These are phyloP conservation scores for Leucosporidium creatinivorum DNA, from an alignment of 768 basidiomycete species.

Conservation along the genomic window DNA sequence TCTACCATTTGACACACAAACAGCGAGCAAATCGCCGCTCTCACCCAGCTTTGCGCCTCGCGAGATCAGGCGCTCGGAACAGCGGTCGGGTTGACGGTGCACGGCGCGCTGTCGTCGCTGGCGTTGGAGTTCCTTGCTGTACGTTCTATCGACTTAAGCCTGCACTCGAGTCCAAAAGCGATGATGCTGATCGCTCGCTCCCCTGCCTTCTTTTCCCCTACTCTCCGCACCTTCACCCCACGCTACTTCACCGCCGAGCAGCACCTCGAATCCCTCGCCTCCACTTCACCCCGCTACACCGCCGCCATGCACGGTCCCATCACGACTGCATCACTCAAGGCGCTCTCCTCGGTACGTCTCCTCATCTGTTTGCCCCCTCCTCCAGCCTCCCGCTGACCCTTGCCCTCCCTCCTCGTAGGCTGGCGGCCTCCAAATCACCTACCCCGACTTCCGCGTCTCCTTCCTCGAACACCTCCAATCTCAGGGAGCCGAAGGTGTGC, in stretches of 20 bases:
- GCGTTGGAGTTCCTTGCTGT: not conserved
- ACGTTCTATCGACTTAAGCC: not conserved
- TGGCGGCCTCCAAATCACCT: not conserved
- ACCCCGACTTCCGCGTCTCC: slow-evolving; percentile 17
- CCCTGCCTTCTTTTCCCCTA: no score
- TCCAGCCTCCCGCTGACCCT: not conserved
- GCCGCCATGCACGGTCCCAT: slow-evolving; percentile 9
- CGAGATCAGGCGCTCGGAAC: not conserved
- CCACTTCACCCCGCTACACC: no score
- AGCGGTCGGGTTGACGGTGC: slow-evolving; percentile 5
- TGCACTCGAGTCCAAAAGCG: not conserved
- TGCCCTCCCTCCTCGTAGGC: not conserved
- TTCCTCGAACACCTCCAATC: slow-evolving; percentile 13
- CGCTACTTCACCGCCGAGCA: not conserved
- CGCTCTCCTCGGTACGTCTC: not conserved
- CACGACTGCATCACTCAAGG: slow-evolving; percentile 3
- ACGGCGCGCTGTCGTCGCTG: slow-evolving; percentile 8
- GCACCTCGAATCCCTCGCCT: not conserved
- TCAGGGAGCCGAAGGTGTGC: slow-evolving; percentile 1
- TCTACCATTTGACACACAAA: no score
- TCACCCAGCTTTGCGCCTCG: not conserved
- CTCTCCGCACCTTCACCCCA: no score
- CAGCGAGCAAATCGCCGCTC: not conserved
- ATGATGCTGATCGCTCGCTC: not conserved
- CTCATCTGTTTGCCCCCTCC: not conserved